Conservation (phyloP, 2,329 filamentous ascomycete genomes). For the Epichloe scottii region DNA sequence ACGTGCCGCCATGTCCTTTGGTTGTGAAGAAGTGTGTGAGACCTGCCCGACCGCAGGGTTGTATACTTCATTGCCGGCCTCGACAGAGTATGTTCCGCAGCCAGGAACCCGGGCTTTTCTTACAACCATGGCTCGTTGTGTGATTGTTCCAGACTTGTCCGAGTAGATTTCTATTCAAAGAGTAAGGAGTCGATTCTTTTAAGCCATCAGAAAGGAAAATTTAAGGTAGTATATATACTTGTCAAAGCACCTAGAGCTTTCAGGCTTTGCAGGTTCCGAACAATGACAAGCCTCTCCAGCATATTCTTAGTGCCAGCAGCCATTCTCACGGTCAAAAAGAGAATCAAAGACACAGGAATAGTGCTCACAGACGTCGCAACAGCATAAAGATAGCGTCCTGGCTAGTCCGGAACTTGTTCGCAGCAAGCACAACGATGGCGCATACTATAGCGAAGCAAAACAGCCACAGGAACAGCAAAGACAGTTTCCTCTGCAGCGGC, state of each 20-base stretch:
- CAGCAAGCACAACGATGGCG: slow-evolving; percentile 26
- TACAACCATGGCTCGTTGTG: slow-evolving; percentile 18
- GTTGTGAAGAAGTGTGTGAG: no score
- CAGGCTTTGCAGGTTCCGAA: slow-evolving; percentile 32
- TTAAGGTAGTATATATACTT: slow-evolving; percentile 20
- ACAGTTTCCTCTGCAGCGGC: no score
- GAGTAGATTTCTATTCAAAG: slow-evolving; percentile 16
- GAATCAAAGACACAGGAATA: slow-evolving; percentile 31
- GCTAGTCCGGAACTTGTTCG: slow-evolving; percentile 22
- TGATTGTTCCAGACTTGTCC: slow-evolving; percentile 22
- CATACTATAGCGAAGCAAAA: no score
- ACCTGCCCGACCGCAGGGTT: slow-evolving; percentile 13
- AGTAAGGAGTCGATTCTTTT: neutral
- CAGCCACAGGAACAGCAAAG: no score
- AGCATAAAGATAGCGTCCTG: slow-evolving; percentile 24
- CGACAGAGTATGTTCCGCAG: slow-evolving; percentile 21
- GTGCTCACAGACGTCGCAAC: slow-evolving; percentile 30
- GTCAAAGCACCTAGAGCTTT: slow-evolving; percentile 38
- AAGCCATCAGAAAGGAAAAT: neutral
- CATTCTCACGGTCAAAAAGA: slow-evolving; percentile 43
- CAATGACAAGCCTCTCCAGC: slow-evolving; percentile 34
- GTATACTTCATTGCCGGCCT: slow-evolving; percentile 17
- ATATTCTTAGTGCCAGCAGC: slow-evolving; percentile 35
- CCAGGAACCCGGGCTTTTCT: slow-evolving; percentile 18
- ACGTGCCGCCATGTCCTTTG: no score